Conservation (phyloP, 768 basidiomycete genomes). For the Calocybe gangraenosa region DNA sequence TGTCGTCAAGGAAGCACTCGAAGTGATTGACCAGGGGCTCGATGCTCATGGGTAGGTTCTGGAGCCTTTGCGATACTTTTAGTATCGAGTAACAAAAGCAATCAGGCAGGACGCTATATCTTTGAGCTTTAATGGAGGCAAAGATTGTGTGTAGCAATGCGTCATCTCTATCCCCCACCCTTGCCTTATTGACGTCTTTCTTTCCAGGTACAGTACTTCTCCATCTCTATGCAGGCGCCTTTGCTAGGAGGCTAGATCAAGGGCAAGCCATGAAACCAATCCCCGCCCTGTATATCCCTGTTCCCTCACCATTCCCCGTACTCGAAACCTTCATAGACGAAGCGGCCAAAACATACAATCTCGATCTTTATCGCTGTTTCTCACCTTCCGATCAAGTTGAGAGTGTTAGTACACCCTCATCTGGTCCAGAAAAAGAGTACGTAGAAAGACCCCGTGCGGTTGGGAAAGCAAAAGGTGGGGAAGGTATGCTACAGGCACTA, state of each 20-base stretch:
- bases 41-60: conserved; percentile 70
- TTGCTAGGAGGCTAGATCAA: conserved; percentile 42
- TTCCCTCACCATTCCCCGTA: conserved; percentile 79
- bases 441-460: conserved; percentile 30
- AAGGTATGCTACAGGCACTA: conserved; percentile 78
- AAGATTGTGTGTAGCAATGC: conserved; percentile 72
- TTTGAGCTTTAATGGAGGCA: conserved; percentile 97
- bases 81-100: conserved; percentile 16
- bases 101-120: conserved; percentile 65
- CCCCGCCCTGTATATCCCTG: conserved; percentile 81
- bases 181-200: neutral
- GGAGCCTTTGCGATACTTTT: conserved; percentile 9
- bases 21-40: conserved; percentile 76
- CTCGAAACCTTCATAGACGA: conserved; percentile 82
- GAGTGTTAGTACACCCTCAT: conserved; percentile 37
- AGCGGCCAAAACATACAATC: conserved; percentile 56
- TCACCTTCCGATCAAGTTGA: conserved; percentile 42
- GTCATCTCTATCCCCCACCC: neutral
- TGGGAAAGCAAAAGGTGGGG: conserved; percentile 54
- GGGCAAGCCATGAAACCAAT: conserved; percentile 41
- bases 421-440: conserved; percentile 18
- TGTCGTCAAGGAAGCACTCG: conserved; percentile 72
- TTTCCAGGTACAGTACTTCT: conserved; percentile 86
- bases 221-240: conserved; percentile 76
- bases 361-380: conserved; percentile 67